Base-by-base conservation (phyloP, 768 basidiomycete genomes). In the Termitomyces heimii region DNA sequence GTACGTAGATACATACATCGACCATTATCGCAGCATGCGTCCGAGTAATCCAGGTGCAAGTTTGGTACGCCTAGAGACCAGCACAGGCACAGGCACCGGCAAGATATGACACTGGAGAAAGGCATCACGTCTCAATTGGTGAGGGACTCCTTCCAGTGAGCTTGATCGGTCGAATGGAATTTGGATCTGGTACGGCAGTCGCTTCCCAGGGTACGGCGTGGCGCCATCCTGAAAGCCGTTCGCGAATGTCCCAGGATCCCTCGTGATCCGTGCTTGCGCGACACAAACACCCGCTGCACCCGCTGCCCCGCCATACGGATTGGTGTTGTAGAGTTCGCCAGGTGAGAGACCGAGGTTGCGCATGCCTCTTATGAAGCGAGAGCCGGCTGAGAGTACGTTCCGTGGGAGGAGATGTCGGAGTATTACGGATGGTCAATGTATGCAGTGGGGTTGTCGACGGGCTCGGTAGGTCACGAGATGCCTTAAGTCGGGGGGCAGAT, bases 301-400 rank as follows among this genome's bases (percentile, higher is more conserved):
- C 0, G 70, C 63, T 0, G 53, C 69, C 5, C 62, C 59, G 4
- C 20, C 16, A 4, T 63, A 68, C 4, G 61, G 57, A 51, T 71
- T n/a, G n/a, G n/a, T 69, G 49, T 71, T 69, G 56, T 67, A 73
- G 4, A 75, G 60, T 22, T 76, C 75, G 0, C 74, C 71, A 2
- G 67, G 66, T 4, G 47, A 42, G 12, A 56, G 39, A 20, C 63
- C 55, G 5, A 62, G 53, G 14, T 66, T 58, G 20, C 71, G 74
- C 81, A 85, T 81, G 26, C 74, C 42, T 82, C 83, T 16, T 49
- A 44, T 12, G 60, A 69, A 46, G 66, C 63, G 68, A 82, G 71
- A 1, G 81, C 71, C 0, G 77, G 72, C 60, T 85, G 78, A 4
- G 66, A 71, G 60, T 71, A 84, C 4, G 84, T 82, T n/a, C 84